Conservation (phyloP, 345 rosid species). For the Noccaea bulbosa region DNA sequence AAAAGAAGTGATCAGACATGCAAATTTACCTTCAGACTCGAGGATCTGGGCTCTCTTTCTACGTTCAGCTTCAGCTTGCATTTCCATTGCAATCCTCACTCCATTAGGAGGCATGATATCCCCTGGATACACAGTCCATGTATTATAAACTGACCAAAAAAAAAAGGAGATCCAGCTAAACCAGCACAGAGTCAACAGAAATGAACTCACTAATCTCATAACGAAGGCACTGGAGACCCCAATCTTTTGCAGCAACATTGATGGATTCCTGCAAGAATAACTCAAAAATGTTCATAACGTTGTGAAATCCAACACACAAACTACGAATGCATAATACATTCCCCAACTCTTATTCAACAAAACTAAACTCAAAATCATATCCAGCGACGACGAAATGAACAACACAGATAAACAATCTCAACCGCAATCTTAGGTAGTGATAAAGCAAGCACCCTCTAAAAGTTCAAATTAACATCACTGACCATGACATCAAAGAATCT, state of each 20-base stretch:
- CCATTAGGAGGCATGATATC: conserved; percentile 96
- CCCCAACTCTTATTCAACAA: neutral
- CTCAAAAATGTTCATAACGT: conserved; percentile 17
- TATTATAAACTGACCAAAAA: neutral
- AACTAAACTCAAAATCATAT: neutral
- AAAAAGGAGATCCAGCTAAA: conserved; percentile 8
- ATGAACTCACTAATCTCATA: conserved; percentile 84
- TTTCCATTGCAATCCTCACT: conserved; percentile 95
- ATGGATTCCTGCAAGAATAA: conserved; percentile 69
- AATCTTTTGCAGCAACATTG: conserved; percentile 85
- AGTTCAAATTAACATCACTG: conserved; percentile 16
- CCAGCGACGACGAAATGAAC: neutral
- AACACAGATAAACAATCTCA: conserved; percentile 26
- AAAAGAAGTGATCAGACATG: neutral
- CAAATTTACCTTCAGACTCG: conserved; percentile 70
- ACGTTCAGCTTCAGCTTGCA: conserved; percentile 99
- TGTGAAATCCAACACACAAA: neutral
- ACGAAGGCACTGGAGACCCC: conserved; percentile 96
- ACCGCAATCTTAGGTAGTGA: conserved; percentile 8
- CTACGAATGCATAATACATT: conserved; percentile 4
- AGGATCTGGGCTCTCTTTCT: conserved; percentile 91
- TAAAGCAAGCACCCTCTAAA: neutral
- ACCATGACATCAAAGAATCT: neutral
- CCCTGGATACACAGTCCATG: conserved; percentile 58
- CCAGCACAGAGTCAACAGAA: conserved; percentile 11